Base-by-base conservation (phyloP, 495 filamentous ascomycete genomes). In the Podospora fimiseda region DNA sequence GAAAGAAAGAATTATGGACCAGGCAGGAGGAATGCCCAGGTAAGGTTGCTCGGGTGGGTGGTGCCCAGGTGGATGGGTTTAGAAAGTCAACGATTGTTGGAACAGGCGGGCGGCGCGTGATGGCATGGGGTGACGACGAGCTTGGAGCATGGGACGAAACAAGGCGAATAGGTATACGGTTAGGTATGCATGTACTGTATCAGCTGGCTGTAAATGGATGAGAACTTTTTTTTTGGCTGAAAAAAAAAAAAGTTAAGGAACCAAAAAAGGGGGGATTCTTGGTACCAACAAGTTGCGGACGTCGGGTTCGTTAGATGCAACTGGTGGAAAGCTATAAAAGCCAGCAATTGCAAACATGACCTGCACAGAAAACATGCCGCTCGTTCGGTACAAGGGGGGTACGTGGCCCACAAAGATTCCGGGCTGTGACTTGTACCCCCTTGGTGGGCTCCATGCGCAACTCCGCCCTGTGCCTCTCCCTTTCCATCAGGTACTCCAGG, bases 161-260 rank as follows among this genome's bases (percentile, higher is more conserved):
- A 41, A 51, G 37, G 38, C 50, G 23, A n/a, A n/a, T n/a, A n/a
- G n/a, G n/a, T n/a, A n/a, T n/a, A n/a, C n/a, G n/a, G n/a, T n/a
- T n/a, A n/a, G n/a, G n/a, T n/a, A n/a, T n/a, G n/a, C n/a, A 47
- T 47, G 44, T 20, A 1, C 20, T 14, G 22, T 44, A 11, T 19
- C 19, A 21, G 42, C 22, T 44, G 42, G 22, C n/a, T n/a, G n/a
- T n/a, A n/a, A n/a, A n/a, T n/a, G n/a, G n/a, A n/a, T n/a, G n/a
- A n/a, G n/a, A n/a, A n/a, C n/a, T n/a, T n/a, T n/a, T n/a, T n/a
- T n/a, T 23, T 53, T 42, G 58, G 49, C 46, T 27, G 27, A 58
- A 57, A 62, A 47, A 53, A 61, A 61, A 61, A 53, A 61, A 57
- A 60, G 55, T 44, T 50, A 36, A 64, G 56, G 59, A 57, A 46